Percentiles rank a stretch among this genome's conserved stretches.
These are phyloP conservation scores for Sarcodon aspratus DNA, from an alignment of 768 basidiomycete genomes.

Conservation along the genomic window DNA sequence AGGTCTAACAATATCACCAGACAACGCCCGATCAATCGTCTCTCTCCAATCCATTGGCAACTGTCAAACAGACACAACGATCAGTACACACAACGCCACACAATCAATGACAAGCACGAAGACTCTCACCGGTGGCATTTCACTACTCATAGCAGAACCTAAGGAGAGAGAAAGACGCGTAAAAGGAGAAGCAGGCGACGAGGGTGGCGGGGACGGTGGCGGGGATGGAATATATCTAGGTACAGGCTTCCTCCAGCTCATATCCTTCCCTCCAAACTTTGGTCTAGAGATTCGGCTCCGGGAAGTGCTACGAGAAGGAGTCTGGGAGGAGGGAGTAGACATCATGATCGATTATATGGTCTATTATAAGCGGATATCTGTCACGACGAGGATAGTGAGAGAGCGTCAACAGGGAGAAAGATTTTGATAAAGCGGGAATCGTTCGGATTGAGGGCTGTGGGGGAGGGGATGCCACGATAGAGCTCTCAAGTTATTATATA, in stretches of 20 bases:
- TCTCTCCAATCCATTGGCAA: constrained; percentile 16
- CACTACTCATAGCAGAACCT: constrained; percentile 5
- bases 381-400: no score
- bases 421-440: no score
- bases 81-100: not conserved
- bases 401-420: no score
- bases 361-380: no score
- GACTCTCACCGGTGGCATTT: constrained; percentile 14
- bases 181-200: not conserved
- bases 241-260: constrained; percentile 65
- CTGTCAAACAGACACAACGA: constrained; percentile 5
- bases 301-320: no score
- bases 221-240: constrained; percentile 59
- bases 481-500: no score
- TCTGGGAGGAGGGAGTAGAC: no score
- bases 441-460: no score
- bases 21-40: constrained; percentile 7
- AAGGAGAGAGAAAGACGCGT: constrained; percentile 10
- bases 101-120: not conserved
- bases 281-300: no score
- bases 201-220: constrained; percentile 21
- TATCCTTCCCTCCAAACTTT: constrained; percentile 10
- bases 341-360: no score
- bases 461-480: no score
- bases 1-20: no score